Base-by-base conservation (phyloP, 139 green algal species). In the Spirogloea muscicola region DNA sequence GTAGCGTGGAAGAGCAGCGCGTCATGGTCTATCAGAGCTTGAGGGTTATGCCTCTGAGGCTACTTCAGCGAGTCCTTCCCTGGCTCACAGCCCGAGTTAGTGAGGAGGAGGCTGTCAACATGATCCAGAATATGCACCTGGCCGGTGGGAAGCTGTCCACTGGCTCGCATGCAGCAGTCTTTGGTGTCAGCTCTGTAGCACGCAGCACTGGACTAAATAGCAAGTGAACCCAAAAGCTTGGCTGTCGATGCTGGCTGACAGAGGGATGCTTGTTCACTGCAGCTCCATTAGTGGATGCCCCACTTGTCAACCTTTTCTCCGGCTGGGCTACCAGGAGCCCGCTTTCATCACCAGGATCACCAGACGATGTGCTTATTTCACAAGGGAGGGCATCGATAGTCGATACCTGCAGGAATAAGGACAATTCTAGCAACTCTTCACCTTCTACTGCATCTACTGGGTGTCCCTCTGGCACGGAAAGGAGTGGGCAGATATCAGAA, bases 41-140 rank as follows among this genome's bases (percentile, higher is more conserved):
- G 38, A 76, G 81, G 0, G 91, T 90, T 3, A 97, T 98, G 93
- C 93, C 93, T 49, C 86, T 98, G 74, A 86, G 93, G 1, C 82
- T 98, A 67, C 84, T 98, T 76, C 90, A 97, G 81, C 25, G 49
- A 13, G 88, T 98, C 16, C 89, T 97, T 82, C 93, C 93, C 3
- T 96, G 93, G 90, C 72, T 97, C 18, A 57, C 39, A 4, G 34
- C 42, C 1, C 40, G 86, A 34, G 70, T 97, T 70, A 81, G 64
- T 0, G 77, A 89, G 25, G 83, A 80, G 16, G 91, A 92, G 64
- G 61, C 55, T 16, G 6, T 39, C 21, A 68, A 69, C 0, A 82
- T 82, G 67, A 13, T 96, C 37, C 62, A 58, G 48, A 91, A 92
- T 78, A 85, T 96, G 68, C 80, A 83, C 6, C 74, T 89, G 31